Conservation (phyloP, 2,329 filamentous ascomycete species). For the Sarocladiaceae sp. region DNA sequence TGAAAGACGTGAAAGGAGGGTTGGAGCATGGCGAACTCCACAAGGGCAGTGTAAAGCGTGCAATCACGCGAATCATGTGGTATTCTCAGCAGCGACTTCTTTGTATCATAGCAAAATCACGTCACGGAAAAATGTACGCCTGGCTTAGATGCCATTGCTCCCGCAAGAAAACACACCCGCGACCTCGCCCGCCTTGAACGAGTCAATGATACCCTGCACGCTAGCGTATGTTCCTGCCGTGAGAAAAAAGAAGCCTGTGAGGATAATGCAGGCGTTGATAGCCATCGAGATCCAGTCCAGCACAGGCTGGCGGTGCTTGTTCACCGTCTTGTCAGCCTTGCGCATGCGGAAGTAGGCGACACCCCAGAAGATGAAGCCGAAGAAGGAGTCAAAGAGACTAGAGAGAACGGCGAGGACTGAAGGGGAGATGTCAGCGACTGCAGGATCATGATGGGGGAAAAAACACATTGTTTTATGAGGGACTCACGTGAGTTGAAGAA, state of each 20-base stretch:
- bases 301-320: constrained; percentile 43
- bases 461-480: not conserved
- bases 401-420: constrained; percentile 66
- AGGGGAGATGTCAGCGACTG: not conserved
- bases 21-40: too few relatives aligned
- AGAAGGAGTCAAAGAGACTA: constrained; percentile 88
- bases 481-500: constrained; percentile 73
- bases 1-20: too few relatives aligned
- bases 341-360: constrained; percentile 75
- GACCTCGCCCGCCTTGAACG: constrained; percentile 59
- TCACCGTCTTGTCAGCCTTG: constrained; percentile 49
- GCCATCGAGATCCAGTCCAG: constrained; percentile 43
- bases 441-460: constrained; percentile 23
- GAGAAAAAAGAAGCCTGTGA: constrained; percentile 74
- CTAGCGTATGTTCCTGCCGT: constrained; percentile 75
- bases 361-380: constrained; percentile 94
- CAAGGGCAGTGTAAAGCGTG: too few relatives aligned
- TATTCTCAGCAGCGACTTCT: not conserved
- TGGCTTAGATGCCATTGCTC: constrained; percentile 53
- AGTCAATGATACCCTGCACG: constrained; percentile 67
- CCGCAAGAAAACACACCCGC: constrained; percentile 69
- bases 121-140: not conserved
- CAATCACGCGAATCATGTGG: too few relatives aligned
- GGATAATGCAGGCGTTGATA: constrained; percentile 67
- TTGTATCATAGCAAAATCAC: not conserved